Evolutionary conservation across 2,329 filamentous ascomycete genomes (phyloP).

Genomic region (Myriosclerotinia curreyana): DNA sequence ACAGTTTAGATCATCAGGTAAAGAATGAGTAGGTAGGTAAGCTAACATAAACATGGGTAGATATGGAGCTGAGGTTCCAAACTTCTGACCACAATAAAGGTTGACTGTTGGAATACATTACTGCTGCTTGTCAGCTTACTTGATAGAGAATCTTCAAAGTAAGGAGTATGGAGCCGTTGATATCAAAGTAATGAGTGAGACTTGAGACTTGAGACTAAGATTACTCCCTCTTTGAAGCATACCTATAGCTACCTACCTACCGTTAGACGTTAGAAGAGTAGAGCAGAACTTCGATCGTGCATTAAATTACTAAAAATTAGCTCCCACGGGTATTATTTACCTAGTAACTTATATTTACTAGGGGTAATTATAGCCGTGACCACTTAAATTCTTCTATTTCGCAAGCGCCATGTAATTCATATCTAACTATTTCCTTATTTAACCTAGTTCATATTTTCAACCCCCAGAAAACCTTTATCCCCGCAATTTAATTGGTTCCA

Average conservation of each 20-base stretch:
- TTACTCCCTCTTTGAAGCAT: too few species aligned
- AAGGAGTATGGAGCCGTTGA: background rate
- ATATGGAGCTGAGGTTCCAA: background rate
- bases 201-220: too few species aligned
- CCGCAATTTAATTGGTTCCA: constrained; percentile 12
- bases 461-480: background rate
- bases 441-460: background rate
- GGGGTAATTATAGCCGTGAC: background rate
- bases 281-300: too few species aligned
- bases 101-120: background rate
- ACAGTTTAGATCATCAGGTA: background rate
- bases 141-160: background rate
- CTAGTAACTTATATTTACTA: too few species aligned
- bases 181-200: background rate
- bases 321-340: too few species aligned
- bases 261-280: too few species aligned
- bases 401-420: background rate
- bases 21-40: background rate
- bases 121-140: background rate
- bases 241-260: too few species aligned
- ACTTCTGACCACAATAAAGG: background rate
- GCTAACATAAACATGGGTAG: background rate
- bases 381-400: background rate
- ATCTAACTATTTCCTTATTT: background rate
- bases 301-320: background rate